Evolutionary conservation across 352 stramenopile genomes (phyloP), one percentile per base, ranked within the genome.

Genomic region (Globisporangium cylindrosporum): DNA sequence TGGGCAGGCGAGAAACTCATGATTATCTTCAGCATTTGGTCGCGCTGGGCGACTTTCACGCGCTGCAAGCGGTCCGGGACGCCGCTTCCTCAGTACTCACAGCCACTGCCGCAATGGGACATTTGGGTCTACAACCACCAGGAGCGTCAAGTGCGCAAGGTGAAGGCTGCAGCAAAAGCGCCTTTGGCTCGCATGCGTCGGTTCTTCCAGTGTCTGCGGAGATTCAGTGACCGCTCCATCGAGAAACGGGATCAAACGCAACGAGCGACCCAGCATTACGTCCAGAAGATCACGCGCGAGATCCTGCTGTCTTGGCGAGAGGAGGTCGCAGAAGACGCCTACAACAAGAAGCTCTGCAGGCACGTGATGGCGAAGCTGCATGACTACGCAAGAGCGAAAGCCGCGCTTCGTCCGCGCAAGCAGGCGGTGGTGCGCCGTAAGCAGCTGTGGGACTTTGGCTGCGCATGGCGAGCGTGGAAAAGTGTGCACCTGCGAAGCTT

Each of bases 41-140:
- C 76, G 27, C 84, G 84, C 4, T 92, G 73, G 67, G 76, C 82
- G 1, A 70, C 77, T 20, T 94, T 92, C 65, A 71, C 66, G 32
- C 77, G 84, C 1, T 82, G 78, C 63, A 87, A 79, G 25, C 73
- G 82, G 0, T 70, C 80, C 0, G 79, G 80, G 15, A 63, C 81
- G 2, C 81, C 82, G 12, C 59, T 92, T 36, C 84, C 84, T 0
- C 68, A 63, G 12, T 92, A 86, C 55, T 4, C 72, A 9, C 71
- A 73, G 24, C 51, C 82, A 1, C 75, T 90, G 41, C 75, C 82
- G 15, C 76, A 87, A 5, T 94, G 86, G 86, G 86, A 90, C 57
- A 72, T 89, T 4, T 93, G 84, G 82, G 62, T 90, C 24, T 76
- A 89, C 70, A 89, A 90, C 56, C 90, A 93, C 70, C 84, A 91